These are phyloP conservation scores for Ambrosia artemisiifolia DNA, from an alignment of 129 eudicot species.

Conservation along the genomic window DNA sequence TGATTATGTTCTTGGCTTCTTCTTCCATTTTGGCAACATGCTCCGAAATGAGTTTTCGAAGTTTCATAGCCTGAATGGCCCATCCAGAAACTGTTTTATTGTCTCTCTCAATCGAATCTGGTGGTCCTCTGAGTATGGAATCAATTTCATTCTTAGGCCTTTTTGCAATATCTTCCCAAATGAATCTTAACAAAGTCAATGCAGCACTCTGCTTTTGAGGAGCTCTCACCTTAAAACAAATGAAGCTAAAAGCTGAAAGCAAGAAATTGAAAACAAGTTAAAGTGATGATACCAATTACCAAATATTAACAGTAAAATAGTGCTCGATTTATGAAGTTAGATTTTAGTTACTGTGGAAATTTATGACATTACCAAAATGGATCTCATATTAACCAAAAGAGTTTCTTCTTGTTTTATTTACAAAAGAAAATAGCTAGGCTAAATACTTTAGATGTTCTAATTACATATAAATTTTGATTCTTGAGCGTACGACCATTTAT, in stretches of 20 bases:
- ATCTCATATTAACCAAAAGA: neutral
- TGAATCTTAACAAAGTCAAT: neutral
- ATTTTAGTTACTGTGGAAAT: neutral
- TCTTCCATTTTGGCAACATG: neutral
- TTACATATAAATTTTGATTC: neutral
- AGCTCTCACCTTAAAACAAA: neutral
- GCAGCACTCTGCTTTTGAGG: neutral
- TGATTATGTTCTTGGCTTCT: neutral
- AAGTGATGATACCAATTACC: neutral
- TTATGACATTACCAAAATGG: neutral
- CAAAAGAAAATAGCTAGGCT: neutral
- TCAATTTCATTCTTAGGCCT: neutral
- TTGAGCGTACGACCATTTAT: neutral
- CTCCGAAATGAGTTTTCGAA: conserved; percentile 19
- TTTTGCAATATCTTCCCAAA: conserved; percentile 15
- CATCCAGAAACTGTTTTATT: neutral
- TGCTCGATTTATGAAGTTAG: neutral
- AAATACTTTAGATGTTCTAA: neutral
- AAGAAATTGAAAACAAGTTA: neutral
- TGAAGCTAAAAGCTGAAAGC: neutral
- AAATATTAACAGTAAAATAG: neutral
- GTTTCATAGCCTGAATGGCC: conserved; percentile 1
- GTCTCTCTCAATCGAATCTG: neutral
- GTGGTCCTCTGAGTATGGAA: neutral
- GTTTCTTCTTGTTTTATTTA: neutral